These are phyloP conservation scores for Trichoderma sp. DNA, from an alignment of 2,329 filamentous ascomycete species.

Conservation along the genomic window DNA sequence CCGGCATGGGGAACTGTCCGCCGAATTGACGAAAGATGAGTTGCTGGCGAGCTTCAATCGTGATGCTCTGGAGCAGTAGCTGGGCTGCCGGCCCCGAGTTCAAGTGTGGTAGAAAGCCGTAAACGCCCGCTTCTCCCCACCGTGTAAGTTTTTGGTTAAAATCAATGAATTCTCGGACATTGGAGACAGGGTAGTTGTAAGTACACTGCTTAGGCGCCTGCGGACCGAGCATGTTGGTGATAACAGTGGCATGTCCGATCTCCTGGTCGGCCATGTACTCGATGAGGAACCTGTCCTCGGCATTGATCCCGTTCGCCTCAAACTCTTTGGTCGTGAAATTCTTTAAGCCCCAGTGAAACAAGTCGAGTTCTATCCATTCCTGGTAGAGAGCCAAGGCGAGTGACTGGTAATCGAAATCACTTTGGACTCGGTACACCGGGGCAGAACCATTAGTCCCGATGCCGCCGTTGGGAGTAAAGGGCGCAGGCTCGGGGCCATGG, in stretches of 20 bases:
- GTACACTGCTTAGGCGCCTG: slow-evolving; percentile 72
- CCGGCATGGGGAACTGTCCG: slow-evolving; percentile 78
- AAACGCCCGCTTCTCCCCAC: slow-evolving; percentile 77
- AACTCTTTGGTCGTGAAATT: slow-evolving; percentile 72
- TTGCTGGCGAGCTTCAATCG: slow-evolving; percentile 79
- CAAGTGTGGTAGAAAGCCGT: slow-evolving; percentile 77
- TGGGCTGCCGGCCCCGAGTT: slow-evolving; percentile 73
- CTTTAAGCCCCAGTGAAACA: slow-evolving; percentile 75
- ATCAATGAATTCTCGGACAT: slow-evolving; percentile 75
- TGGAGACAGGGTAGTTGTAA: slow-evolving; percentile 79
- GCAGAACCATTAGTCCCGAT: slow-evolving; percentile 75
- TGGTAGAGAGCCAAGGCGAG: slow-evolving; percentile 75
- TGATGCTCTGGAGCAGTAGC: slow-evolving; percentile 73
- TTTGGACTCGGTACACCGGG: slow-evolving; percentile 75
- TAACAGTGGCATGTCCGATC: slow-evolving; percentile 72
- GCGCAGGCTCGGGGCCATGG: slow-evolving; percentile 66
- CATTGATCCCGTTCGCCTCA: slow-evolving; percentile 63
- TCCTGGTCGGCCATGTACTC: slow-evolving; percentile 79
- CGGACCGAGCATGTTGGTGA: slow-evolving; percentile 75
- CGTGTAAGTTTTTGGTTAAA: slow-evolving; percentile 85
- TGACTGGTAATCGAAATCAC: slow-evolving; percentile 82
- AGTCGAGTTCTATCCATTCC: slow-evolving; percentile 82
- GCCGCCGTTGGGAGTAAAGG: slow-evolving; percentile 72
- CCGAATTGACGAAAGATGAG: slow-evolving; percentile 82
- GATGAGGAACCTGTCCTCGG: slow-evolving; percentile 70